Evolutionary conservation across 129 eudicot species (phyloP).

Genomic region (Artemisia argyi): DNA sequence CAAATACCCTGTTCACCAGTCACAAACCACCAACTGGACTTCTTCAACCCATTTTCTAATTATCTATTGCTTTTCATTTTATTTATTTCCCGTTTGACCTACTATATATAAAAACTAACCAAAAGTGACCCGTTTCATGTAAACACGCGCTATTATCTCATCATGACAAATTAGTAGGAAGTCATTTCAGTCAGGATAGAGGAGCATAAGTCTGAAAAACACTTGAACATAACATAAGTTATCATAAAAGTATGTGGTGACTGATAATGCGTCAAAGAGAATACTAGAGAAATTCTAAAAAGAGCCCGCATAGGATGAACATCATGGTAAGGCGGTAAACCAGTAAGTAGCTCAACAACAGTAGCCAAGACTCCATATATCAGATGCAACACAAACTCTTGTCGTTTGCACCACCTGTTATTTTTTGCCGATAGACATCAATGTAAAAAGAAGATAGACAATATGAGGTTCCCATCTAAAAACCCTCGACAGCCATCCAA

Average conservation of each 20-base stretch:
- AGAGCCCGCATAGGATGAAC: slow-evolving; percentile 99
- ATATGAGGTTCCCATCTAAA: neutral
- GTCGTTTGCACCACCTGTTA: slow-evolving; percentile 91
- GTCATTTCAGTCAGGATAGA: too few relatives aligned
- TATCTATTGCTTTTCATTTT: too few relatives aligned
- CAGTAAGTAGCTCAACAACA: slow-evolving; percentile 94
- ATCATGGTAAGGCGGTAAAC: slow-evolving; percentile 94
- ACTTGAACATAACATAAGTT: neutral
- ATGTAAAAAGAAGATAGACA: neutral
- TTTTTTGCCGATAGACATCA: neutral
- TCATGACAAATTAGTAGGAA: too few relatives aligned
- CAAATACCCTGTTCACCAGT: too few relatives aligned
- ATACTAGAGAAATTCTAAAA: slow-evolving; percentile 86
- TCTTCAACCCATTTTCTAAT: too few relatives aligned
- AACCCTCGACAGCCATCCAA: too few relatives aligned
- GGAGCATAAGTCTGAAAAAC: too few relatives aligned
- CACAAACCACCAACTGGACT: too few relatives aligned
- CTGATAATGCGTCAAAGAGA: slow-evolving; percentile 3
- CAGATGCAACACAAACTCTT: slow-evolving; percentile 99
- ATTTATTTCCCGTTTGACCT: too few relatives aligned
- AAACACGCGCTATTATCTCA: too few relatives aligned
- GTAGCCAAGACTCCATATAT: slow-evolving; percentile 99
- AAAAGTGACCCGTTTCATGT: too few relatives aligned
- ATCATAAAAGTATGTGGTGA: neutral
- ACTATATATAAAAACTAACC: too few relatives aligned